Conservation (phyloP, 805 yeast genomes). For the Wickerhamiella azymoides region DNA sequence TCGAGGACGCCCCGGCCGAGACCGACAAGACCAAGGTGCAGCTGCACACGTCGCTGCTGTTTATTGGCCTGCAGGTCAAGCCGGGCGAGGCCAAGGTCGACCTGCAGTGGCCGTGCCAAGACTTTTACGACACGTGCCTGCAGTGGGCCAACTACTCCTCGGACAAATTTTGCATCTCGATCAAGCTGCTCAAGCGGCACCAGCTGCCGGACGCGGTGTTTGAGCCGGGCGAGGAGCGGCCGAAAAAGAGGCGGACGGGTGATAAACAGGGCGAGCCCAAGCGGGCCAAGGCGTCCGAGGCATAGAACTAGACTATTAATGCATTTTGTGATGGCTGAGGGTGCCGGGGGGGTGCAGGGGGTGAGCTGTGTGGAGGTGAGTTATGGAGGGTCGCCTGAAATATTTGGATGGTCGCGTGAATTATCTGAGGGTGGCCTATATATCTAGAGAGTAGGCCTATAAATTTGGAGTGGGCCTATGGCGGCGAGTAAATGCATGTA, state of each 20-base stretch:
- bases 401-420: too few relatives aligned
- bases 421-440: too few relatives aligned
- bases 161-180: conserved; percentile 42
- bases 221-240: conserved; percentile 63
- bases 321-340: too few relatives aligned
- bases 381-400: too few relatives aligned
- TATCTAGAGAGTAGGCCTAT: too few relatives aligned
- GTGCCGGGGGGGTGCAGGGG: too few relatives aligned
- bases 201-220: conserved; percentile 81
- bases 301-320: neutral
- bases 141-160: conserved; percentile 56
- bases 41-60: conserved; percentile 59
- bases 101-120: conserved; percentile 80
- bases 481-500: too few relatives aligned
- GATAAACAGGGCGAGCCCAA: conserved; percentile 8
- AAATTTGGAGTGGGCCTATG: too few relatives aligned
- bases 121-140: conserved; percentile 69
- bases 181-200: conserved; percentile 55
- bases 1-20: conserved; percentile 19
- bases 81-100: conserved; percentile 43
- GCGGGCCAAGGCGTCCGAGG: neutral
- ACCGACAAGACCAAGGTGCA: conserved; percentile 16
- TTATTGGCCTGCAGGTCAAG: conserved; percentile 57
- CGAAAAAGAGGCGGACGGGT: conserved; percentile 48
- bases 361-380: too few relatives aligned